Evolutionary conservation across 192 early-diverging fungal genomes (phyloP), one percentile per base, ranked within the genome.

Genomic region (Gorgonomyces haynaldii): DNA sequence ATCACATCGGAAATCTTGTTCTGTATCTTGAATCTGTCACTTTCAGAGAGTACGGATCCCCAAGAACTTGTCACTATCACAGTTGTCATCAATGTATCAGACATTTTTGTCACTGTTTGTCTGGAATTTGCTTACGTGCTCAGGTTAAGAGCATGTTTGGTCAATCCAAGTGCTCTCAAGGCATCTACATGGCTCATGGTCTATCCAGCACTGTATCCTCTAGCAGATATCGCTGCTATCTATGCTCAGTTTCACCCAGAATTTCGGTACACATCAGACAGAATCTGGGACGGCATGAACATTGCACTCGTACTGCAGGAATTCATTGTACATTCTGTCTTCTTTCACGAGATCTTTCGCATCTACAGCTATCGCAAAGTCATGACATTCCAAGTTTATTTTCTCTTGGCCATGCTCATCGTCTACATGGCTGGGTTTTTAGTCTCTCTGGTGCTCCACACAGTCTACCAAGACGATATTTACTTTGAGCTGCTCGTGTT

Each of bases 71-170:
- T 37, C 4, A 13, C 36, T 5, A 5, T 37, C 4, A 15, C n/a
- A 12, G 19, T 37, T 37, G 15, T 37, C 4, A 19, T 13, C 5
- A 37, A 37, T 15, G 15, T 37, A 15, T 37, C 15, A 13, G 36
- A 37, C 19, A 37, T 37, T n/a, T 6, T 37, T 4, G n/a, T 4
- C 36, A 37, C 36, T 5, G n/a, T 13, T n/a, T 15, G n/a, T 4
- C n/a, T 37, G 8, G 36, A 37, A 37, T 37, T 37, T 37, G 36
- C 36, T n/a, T 37, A 37, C 19, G 36, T 37, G n/a, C n/a, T 37
- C 19, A 13, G 36, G 4, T 15, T 37, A 13, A 37, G 19, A n/a
- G 5, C 36, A 4, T 37, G 36, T 37, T n/a, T 37, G 8, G 19
- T 37, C 15, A 12, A 13, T 37, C 15, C n/a, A 5, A 5, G 19